Percentiles rank a stretch among this genome's conserved stretches.
These are phyloP conservation scores for Theileria annulata DNA, from an alignment of 169 alveolate species.

Conservation along the genomic window DNA sequence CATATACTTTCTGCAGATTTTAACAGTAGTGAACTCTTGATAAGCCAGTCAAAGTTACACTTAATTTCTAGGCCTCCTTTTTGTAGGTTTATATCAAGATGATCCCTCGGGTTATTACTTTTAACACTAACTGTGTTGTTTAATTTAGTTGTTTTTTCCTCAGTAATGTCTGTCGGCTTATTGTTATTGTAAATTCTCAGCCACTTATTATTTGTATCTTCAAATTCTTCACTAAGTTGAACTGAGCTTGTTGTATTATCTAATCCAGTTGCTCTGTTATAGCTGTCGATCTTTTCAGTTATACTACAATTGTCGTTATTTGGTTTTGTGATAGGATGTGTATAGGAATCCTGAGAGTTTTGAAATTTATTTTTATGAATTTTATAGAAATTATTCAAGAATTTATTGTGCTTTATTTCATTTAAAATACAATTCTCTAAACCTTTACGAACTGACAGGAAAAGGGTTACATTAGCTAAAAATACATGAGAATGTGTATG, in stretches of 20 bases:
- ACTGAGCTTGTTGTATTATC: neutral
- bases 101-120: constrained; percentile 14
- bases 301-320: neutral
- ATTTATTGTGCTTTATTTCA: constrained; percentile 49
- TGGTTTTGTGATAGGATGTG: neutral
- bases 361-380: constrained; percentile 33
- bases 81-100: constrained; percentile 26
- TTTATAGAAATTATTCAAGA: constrained; percentile 38
- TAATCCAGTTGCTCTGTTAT: too few relatives aligned
- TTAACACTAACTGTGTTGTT: neutral
- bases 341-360: constrained; percentile 1
- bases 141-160: neutral
- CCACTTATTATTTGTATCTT: constrained; percentile 3
- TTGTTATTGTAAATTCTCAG: neutral
- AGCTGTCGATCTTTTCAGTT: too few relatives aligned
- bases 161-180: neutral
- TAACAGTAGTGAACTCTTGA: constrained; percentile 20
- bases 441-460: constrained; percentile 63
- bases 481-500: neutral
- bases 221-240: neutral
- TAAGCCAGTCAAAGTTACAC: constrained; percentile 60
- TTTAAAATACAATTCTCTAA: constrained; percentile 48
- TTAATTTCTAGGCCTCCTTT: constrained; percentile 65
- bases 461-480: constrained; percentile 51
- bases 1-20: constrained; percentile 61